Base-by-base conservation (phyloP, 306 rosid species). In the Quercus ilex region DNA sequence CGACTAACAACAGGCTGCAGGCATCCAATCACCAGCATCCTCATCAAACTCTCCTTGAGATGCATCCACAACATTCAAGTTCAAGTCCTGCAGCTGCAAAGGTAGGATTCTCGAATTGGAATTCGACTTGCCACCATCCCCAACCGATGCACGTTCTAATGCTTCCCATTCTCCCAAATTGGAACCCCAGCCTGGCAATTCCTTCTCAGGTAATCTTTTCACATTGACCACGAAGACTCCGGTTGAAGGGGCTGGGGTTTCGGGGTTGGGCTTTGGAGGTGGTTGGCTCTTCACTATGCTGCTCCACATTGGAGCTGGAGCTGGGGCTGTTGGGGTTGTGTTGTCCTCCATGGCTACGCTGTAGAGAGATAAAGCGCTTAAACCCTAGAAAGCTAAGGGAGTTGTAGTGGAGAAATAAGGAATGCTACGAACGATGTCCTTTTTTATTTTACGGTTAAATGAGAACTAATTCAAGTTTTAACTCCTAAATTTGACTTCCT, bases 81-180 rank as follows among this genome's bases (percentile, higher is more conserved):
- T 90, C 46, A 95, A 87, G 79, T 96, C 96, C n/a, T n/a, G n/a
- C n/a, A n/a, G n/a, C 78, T 71, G 91, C 91, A 93, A 74, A 9
- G 98, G 99, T 80, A 93, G 96, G 58, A 96, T 93, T 77, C 84
- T 88, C 0, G 93, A 96, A 63, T 72, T 74, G 65, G 82, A 77
- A 78, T 88, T 82, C 0, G 81, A 23, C 21, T 6, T 38, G 1
- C 43, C 43, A 38, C 74, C 83, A 25, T 79, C 89, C 78, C 90
- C 92, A 15, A 19, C 77, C 2, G 43, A 38, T 41, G 69, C 85
- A 6, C 81, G 81, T 56, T 93, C 98, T 79, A 93, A 78, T 0
- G 99, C 97, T 75, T 93, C 99, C 98, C 98, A 93, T 81, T 91
- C 99, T 56, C 89, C 75, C 85, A 91, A 81, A 90, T 90, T 95